Conservation (phyloP, 2,329 filamentous ascomycete genomes). For the Botrytis squamosa region DNA sequence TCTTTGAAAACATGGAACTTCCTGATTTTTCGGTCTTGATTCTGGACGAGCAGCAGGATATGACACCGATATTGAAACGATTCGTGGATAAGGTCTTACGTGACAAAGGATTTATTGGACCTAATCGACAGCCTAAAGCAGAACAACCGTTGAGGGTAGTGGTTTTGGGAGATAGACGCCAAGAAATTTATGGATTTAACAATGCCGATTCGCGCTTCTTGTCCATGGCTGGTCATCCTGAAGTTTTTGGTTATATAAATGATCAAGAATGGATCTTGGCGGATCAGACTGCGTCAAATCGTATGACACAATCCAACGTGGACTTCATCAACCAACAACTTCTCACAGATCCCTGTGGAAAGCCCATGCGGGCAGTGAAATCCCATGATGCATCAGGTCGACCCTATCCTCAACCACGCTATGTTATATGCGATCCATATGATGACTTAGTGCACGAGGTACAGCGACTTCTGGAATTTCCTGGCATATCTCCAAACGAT, state of each 20-base stretch:
- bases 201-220: constrained; percentile 20
- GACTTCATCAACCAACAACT: constrained; percentile 20
- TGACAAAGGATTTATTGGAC: constrained; percentile 3
- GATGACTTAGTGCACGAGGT: constrained; percentile 12
- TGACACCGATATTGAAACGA: constrained; percentile 19
- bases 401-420: constrained; percentile 7
- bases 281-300: constrained; percentile 14
- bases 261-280: constrained; percentile 8
- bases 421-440: constrained; percentile 15
- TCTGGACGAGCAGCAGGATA: constrained; percentile 18
- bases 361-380: constrained; percentile 16
- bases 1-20: constrained; percentile 9
- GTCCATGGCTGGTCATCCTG: constrained; percentile 3
- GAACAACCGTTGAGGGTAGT: neutral
- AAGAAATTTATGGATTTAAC: constrained; percentile 16
- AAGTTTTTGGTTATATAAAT: constrained; percentile 17
- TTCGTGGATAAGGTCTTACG: constrained; percentile 18
- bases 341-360: neutral
- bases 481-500: neutral
- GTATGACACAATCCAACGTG: constrained; percentile 16
- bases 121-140: neutral
- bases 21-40: constrained; percentile 16
- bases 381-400: constrained; percentile 6
- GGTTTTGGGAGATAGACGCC: constrained; percentile 14
- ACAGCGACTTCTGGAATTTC: neutral